A percentile compares a stretch with the other conserved stretches of the same genome.
Conservation (phyloP, 1,284 basidiomycete genomes). For the Cryptococcus sp. region DNA sequence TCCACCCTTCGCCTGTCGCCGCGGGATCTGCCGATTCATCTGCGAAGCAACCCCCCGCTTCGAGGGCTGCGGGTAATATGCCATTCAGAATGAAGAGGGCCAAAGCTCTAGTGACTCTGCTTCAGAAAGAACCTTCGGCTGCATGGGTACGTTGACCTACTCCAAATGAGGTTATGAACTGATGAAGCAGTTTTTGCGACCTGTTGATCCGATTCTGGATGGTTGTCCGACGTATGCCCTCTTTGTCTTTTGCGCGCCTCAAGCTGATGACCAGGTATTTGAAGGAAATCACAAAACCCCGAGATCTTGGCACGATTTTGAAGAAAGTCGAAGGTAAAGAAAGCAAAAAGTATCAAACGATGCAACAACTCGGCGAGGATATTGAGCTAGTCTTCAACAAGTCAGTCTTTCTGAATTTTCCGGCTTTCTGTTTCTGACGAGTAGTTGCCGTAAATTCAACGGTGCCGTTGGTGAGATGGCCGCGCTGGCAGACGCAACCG, state of each 20-base stretch:
- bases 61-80: neutral
- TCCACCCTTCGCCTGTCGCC: neutral
- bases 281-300: conserved; percentile 87
- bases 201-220: conserved; percentile 78
- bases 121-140: conserved; percentile 67
- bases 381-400: conserved; percentile 82
- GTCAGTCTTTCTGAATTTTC: conserved; percentile 34
- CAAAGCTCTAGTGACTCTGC: conserved; percentile 62
- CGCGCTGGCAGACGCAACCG: conserved; percentile 65
- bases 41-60: neutral
- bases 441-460: conserved; percentile 74
- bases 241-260: too few relatives aligned
- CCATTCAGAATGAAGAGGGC: conserved; percentile 75
- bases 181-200: conserved; percentile 58
- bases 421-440: conserved; percentile 1
- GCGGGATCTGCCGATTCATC: neutral
- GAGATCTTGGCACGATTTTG: conserved; percentile 87
- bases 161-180: neutral
- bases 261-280: conserved; percentile 62
- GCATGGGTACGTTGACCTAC: conserved; percentile 16
- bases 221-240: conserved; percentile 76
- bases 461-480: conserved; percentile 60
- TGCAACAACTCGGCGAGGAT: conserved; percentile 78
- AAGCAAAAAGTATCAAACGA: conserved; percentile 59
- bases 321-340: conserved; percentile 61